Base-by-base conservation (phyloP, 805 yeast species). In the Barnettozyma botsteinii region DNA sequence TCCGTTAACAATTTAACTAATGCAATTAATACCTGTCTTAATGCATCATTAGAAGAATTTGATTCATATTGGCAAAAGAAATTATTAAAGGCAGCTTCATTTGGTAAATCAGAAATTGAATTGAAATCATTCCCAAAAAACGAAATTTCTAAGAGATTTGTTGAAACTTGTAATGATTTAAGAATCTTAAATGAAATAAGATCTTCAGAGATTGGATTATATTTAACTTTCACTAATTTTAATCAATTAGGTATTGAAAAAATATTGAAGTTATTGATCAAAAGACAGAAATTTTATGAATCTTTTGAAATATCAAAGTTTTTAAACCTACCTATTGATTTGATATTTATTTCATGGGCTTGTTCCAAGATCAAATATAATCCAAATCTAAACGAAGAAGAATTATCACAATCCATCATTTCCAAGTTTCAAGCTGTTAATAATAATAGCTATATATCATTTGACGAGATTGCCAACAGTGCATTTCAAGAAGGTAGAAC, bases 401-500 rank as follows among this genome's bases (percentile, higher is more conserved):
- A 75, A 27, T 60, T 91, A 10, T 73, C 77, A 31, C 55, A 66
- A 18, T 50, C 62, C 1, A 66, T 91, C 1, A 54, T 72, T 7
- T 61, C 66, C 8, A 73, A 74, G 40, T 62, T 86, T 13, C 51
- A 50, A 10, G 47, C 43, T 5, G 34, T 53, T 9, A 50, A 50
- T 4, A 43, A 56, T 3, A 55, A 62, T 11, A 55, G 61, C 9
- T 68, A 70, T 4, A 70, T 80, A 15, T 69, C 88, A 0, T 79
- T 76, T 44, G 73, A 75, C 6, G 65, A 69, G 21, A 74, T 87
- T 21, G 78, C 86, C 0, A 64, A 68, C 8, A 69, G 75, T 14
- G 93, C 95, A 1, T 75, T 72, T 51, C 80, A 81, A 51, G 97
- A 91, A 59, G 98, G 98, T 1, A 67, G 98, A 21, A 57, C 72